These are phyloP conservation scores for Bruguiera hainesii DNA, from an alignment of 441 rosid species.

Conservation along the genomic window DNA sequence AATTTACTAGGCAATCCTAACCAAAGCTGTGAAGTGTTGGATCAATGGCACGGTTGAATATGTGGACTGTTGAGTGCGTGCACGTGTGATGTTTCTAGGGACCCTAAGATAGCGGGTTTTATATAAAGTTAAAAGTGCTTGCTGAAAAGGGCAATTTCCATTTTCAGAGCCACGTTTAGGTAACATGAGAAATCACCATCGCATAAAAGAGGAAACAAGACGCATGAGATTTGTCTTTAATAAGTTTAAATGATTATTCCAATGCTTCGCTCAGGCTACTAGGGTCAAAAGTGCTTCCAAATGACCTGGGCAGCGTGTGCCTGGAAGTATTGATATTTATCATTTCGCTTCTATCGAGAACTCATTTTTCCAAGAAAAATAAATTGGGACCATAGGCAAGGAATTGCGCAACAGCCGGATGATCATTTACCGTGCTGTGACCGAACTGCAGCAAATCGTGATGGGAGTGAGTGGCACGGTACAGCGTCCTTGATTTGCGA, in stretches of 20 bases:
- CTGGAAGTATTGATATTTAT: constrained; percentile 12
- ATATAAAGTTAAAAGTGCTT: constrained; percentile 1
- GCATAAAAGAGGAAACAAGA: not conserved
- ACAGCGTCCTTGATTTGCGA: not conserved
- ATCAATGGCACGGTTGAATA: constrained; percentile 9
- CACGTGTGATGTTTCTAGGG: constrained; percentile 13
- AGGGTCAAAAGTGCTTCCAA: constrained; percentile 7
- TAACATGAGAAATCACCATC: no score
- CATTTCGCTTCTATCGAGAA: not conserved
- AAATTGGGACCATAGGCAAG: not conserved
- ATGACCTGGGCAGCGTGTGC: not conserved
- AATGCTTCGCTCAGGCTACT: constrained; percentile 3
- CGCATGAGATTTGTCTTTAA: constrained; percentile 8
- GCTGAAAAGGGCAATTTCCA: not conserved
- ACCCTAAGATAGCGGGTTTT: not conserved
- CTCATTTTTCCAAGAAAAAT: constrained; percentile 9
- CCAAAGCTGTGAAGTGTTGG: constrained; percentile 22
- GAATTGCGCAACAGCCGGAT: not conserved
- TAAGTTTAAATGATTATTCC: constrained; percentile 10
- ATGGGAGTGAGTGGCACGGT: not conserved
- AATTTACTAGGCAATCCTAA: constrained; percentile 31
- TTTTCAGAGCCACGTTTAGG: not conserved
- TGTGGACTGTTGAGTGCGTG: not conserved
- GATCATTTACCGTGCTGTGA: not conserved
- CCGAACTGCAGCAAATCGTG: not conserved